Evolutionary conservation across 2,329 filamentous ascomycete genomes (phyloP), one percentile per base, ranked within the genome.

Genomic region (Raffaelea ambrosiae): DNA sequence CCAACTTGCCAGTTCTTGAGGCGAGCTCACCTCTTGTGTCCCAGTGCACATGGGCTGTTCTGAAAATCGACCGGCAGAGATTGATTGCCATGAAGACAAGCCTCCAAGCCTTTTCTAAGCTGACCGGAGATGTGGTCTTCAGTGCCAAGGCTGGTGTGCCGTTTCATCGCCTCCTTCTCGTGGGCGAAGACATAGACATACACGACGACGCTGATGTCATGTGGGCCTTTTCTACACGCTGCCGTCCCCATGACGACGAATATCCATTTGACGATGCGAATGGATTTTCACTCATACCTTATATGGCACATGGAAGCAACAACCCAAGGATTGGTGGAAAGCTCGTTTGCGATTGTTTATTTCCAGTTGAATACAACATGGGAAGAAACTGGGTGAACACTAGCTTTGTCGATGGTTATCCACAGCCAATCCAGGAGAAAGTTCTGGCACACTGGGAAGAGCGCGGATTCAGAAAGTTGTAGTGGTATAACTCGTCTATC

Each of bases 51-150:
- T 76, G 73, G 72, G 63, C 64, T 0, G 70, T 62, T 0, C 54
- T 84, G 55, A 71, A 79, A 49, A 71, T 81, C 20, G 79, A 84
- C 57, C 75, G 71, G 2, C 63, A 68, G 5, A 74, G 74, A 56
- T 67, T 83, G 9, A 72, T 73, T 26, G 67, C 70, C 9, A 71
- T 79, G 69, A 72, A 79, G 40, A 73, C 71, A 16, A 74, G 58
- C 1, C 47, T 66, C 0, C 51, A 59, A 18, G 63, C 66, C 0
- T 66, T 76, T 40, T 61, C 61, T 43, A 59, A 62, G 40, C 56
- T 55, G 20, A 55, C 76, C 11, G 72, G 70, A 1, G 63, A 73
- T 38, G 18, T 72, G 1, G 56, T 73, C 5, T 71, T 66, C 56
- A 56, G 58, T 33, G 53, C 66, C 46, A 76, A 74, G 57, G 61